Evolutionary conservation across 2,329 filamentous ascomycete species (phyloP).

Genomic region (Paecilomyces dactylethromorphus): DNA sequence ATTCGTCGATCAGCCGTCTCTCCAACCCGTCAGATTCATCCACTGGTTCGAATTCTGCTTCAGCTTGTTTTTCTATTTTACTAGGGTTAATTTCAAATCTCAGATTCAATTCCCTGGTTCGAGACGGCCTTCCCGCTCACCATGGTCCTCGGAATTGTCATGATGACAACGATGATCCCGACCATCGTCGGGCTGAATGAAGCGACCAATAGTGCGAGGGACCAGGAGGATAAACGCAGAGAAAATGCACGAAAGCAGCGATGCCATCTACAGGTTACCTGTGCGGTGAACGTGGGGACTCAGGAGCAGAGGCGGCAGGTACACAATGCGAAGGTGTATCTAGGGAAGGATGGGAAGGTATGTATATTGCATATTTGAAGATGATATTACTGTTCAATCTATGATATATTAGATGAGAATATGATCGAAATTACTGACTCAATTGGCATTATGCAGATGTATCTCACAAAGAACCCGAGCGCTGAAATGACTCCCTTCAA

Average conservation of each 20-base stretch:
- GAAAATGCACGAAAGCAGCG: conserved; percentile 14
- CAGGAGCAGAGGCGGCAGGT: not conserved
- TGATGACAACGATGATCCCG: conserved; percentile 18
- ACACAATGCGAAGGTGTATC: not conserved
- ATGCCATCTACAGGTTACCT: conserved; percentile 15
- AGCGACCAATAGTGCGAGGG: conserved; percentile 13
- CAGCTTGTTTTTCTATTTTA: not conserved
- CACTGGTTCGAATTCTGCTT: not conserved
- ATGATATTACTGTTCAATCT: not conserved
- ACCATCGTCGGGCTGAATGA: conserved; percentile 20
- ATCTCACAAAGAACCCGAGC: not conserved
- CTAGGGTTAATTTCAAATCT: not conserved
- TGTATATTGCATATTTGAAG: not conserved
- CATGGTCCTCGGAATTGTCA: conserved; percentile 18
- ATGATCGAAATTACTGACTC: not conserved
- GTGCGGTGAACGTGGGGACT: conserved; percentile 4
- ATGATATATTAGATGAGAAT: not conserved
- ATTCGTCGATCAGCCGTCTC: not conserved
- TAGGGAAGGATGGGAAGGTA: not conserved
- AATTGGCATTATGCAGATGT: not conserved
- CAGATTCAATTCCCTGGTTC: not conserved
- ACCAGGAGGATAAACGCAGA: conserved; percentile 14
- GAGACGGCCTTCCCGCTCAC: conserved; percentile 3
- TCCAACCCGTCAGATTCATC: not conserved
- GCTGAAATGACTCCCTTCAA: conserved; percentile 14